A percentile compares a stretch with the other conserved stretches of the same genome.
These are phyloP conservation scores for Drechslerella coelobrocha DNA, from an alignment of 2,329 filamentous ascomycete species.

Conservation along the genomic window DNA sequence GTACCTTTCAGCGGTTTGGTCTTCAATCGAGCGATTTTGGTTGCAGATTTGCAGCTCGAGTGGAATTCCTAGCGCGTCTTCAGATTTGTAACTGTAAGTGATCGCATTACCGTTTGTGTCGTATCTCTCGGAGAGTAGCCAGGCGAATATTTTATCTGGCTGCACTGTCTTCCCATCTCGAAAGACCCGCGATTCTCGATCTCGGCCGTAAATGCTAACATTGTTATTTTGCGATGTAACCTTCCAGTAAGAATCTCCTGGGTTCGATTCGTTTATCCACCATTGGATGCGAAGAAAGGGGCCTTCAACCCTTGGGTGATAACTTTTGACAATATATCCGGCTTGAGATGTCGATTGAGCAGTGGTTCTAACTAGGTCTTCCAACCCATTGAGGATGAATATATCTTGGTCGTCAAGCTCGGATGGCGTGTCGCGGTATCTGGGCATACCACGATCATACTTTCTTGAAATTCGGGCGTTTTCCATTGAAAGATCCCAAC, in stretches of 20 bases:
- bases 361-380: slow-evolving; percentile 53
- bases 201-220: slow-evolving; percentile 35
- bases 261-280: slow-evolving; percentile 32
- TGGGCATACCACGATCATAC: slow-evolving; percentile 52
- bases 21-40: neutral
- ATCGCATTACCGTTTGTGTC: slow-evolving; percentile 54
- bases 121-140: slow-evolving; percentile 47
- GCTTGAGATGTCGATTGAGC: neutral
- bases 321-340: slow-evolving; percentile 48
- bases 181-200: slow-evolving; percentile 21
- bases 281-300: slow-evolving; percentile 52
- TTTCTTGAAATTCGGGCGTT: slow-evolving; percentile 49
- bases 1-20: slow-evolving; percentile 11
- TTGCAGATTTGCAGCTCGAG: slow-evolving; percentile 11
- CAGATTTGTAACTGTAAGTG: slow-evolving; percentile 53
- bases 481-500: slow-evolving; percentile 52
- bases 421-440: slow-evolving; percentile 41
- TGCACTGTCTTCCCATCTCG: neutral
- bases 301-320: slow-evolving; percentile 51
- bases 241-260: slow-evolving; percentile 50
- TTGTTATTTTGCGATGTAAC: slow-evolving; percentile 47
- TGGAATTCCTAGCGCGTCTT: slow-evolving; percentile 40
- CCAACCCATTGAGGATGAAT: slow-evolving; percentile 51
- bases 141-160: slow-evolving; percentile 50
- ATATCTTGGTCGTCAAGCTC: slow-evolving; percentile 46